phyloP scores from a whole-genome alignment of 805 yeast species.

The Nakazawaea ishiwadae region DNA sequence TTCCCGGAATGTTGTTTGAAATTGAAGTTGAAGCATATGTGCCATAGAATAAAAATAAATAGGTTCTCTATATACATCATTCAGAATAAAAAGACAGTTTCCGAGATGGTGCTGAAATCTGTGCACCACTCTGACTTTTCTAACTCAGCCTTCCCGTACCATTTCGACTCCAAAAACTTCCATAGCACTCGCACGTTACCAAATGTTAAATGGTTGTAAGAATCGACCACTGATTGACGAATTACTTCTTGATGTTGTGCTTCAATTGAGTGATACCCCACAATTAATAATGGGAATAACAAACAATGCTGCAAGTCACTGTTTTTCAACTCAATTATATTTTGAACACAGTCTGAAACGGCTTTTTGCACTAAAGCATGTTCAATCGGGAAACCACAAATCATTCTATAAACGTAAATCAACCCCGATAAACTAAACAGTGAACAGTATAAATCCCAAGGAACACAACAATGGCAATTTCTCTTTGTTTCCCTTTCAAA shows the following conservation, averaged over 20 bases:
- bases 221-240: constrained; percentile 12
- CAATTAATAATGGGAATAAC: constrained; percentile 20
- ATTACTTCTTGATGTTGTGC: constrained; percentile 15
- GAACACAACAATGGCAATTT: no score
- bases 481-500: no score
- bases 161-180: constrained; percentile 16
- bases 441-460: constrained; percentile 19
- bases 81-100: constrained; percentile 6
- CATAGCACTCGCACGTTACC: constrained; percentile 17
- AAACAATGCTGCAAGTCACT: constrained; percentile 21
- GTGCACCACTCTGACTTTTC: not conserved
- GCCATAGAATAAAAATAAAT: no score
- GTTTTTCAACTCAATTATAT: constrained; percentile 5
- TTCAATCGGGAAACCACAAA: constrained; percentile 11
- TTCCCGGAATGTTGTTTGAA: constrained; percentile 12
- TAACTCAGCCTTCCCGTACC: constrained; percentile 12
- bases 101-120: constrained; percentile 1
- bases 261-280: constrained; percentile 20
- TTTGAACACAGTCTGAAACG: constrained; percentile 15
- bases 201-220: constrained; percentile 18
- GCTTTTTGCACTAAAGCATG: constrained; percentile 14
- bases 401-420: constrained; percentile 19
- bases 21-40: constrained; percentile 11
- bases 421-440: constrained; percentile 21
- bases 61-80: not conserved